Percentiles rank a stretch among this genome's conserved stretches.
These are phyloP conservation scores for Coniosporium tulheliwenetii DNA, from an alignment of 2,329 filamentous ascomycete species.

Conservation along the genomic window DNA sequence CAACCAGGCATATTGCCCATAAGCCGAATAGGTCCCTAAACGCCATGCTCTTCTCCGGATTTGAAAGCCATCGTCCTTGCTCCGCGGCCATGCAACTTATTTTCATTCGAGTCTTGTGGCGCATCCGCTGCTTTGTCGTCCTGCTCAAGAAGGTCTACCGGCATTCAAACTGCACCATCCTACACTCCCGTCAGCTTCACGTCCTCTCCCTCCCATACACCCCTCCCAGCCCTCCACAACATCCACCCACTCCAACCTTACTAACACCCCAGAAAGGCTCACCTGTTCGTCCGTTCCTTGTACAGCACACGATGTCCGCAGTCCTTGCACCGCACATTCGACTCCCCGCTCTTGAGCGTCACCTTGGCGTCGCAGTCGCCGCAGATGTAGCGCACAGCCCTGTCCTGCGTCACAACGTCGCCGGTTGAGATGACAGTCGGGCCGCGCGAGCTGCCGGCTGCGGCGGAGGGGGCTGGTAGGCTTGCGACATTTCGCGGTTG, in stretches of 20 bases:
- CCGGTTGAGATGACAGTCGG: constrained; percentile 19
- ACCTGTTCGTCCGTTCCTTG: constrained; percentile 97
- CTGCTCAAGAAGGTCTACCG: constrained; percentile 32
- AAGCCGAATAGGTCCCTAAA: too few species aligned
- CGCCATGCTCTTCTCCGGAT: too few species aligned
- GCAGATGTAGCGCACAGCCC: constrained; percentile 40
- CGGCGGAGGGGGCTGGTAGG: constrained; percentile 54
- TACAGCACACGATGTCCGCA: constrained; percentile 93
- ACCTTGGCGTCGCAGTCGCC: constrained; percentile 75
- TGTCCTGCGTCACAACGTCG: constrained; percentile 5
- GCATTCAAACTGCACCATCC: constrained; percentile 98
- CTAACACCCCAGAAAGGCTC: constrained; percentile 20
- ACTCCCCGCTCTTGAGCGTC: constrained; percentile 56
- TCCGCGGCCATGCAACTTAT: too few species aligned
- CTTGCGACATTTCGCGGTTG: constrained; percentile 33
- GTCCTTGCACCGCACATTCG: constrained; percentile 69
- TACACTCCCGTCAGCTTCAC: constrained; percentile 21
- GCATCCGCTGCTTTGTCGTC: too few species aligned
- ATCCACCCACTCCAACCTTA: background rate
- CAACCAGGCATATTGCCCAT: too few species aligned
- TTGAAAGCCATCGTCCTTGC: too few species aligned
- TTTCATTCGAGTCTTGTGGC: too few species aligned
- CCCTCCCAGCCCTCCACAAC: constrained; percentile 1
- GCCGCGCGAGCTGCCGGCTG: constrained; percentile 21
- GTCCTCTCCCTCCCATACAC: background rate